Percentiles rank a stretch among this genome's conserved stretches.
These are phyloP conservation scores for Penicillium vulpinum DNA, from an alignment of 2,329 filamentous ascomycete genomes.

Conservation along the genomic window DNA sequence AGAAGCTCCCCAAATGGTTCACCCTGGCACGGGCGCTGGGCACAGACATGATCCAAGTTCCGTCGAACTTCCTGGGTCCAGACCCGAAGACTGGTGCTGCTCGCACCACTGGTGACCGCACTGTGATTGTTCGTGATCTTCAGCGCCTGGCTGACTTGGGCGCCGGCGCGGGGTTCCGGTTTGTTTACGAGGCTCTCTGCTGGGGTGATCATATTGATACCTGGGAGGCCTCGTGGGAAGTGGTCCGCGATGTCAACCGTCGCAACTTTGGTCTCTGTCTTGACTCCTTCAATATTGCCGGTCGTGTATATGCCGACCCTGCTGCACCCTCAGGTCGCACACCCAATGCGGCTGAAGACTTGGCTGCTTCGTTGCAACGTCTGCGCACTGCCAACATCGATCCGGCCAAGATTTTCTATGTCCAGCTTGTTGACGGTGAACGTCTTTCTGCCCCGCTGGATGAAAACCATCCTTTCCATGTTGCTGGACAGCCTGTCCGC, in stretches of 20 bases:
- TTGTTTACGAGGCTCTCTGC: slow-evolving; percentile 71
- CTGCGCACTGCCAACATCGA: slow-evolving; percentile 57
- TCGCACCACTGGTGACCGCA: slow-evolving; percentile 37
- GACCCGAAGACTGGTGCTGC: slow-evolving; percentile 39
- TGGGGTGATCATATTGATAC: slow-evolving; percentile 69
- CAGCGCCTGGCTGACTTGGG: slow-evolving; percentile 67
- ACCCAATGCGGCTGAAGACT: slow-evolving; percentile 53
- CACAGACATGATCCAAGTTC: slow-evolving; percentile 73
- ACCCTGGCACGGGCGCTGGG: slow-evolving; percentile 61
- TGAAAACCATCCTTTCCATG: slow-evolving; percentile 54
- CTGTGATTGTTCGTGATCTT: slow-evolving; percentile 24
- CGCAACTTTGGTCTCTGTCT: slow-evolving; percentile 76
- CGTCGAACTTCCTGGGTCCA: slow-evolving; percentile 63
- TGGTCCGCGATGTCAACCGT: slow-evolving; percentile 65
- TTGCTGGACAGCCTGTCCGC: slow-evolving; percentile 56
- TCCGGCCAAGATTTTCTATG: slow-evolving; percentile 66
- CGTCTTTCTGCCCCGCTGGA: slow-evolving; percentile 54
- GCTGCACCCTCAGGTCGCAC: slow-evolving; percentile 53
- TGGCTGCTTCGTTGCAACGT: slow-evolving; percentile 56
- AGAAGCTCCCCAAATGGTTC: slow-evolving; percentile 68
- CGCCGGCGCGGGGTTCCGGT: slow-evolving; percentile 34
- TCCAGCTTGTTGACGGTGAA: slow-evolving; percentile 75
- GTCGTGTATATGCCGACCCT: slow-evolving; percentile 71
- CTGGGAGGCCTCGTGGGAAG: slow-evolving; percentile 72
- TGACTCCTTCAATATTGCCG: slow-evolving; percentile 77